Evolutionary conservation across 306 rosid genomes (phyloP).

Genomic region (Trifolium subterraneum): DNA sequence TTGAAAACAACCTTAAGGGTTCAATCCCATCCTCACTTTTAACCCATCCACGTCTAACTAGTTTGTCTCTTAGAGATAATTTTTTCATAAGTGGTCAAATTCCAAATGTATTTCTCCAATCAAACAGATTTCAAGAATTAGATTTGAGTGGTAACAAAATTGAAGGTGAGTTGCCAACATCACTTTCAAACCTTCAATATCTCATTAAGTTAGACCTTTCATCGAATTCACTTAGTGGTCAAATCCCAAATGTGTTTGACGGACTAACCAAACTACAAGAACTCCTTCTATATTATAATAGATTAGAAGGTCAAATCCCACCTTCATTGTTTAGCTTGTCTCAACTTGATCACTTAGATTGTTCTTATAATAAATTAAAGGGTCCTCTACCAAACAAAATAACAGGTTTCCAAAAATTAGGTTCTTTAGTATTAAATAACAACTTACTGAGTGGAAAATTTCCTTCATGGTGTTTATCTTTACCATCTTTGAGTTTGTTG

Average conservation of each 20-base stretch:
- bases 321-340: background rate
- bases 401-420: constrained; percentile 2
- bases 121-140: background rate
- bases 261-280: background rate
- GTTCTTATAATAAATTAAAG: background rate
- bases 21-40: background rate
- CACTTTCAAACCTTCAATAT: background rate
- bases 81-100: background rate
- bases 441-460: constrained; percentile 18
- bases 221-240: background rate
- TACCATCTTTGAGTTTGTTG: background rate
- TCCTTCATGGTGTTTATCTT: constrained; percentile 9
- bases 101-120: background rate
- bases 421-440: background rate
- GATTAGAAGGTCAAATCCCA: background rate
- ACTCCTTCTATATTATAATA: background rate
- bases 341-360: background rate
- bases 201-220: background rate
- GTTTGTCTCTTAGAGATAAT: background rate
- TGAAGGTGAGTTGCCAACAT: background rate
- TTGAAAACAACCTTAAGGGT: background rate
- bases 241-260: background rate
- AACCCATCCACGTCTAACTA: background rate
- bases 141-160: background rate
- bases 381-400: background rate